Base-by-base conservation (phyloP, 441 rosid genomes). In the Biscutella laevigata region DNA sequence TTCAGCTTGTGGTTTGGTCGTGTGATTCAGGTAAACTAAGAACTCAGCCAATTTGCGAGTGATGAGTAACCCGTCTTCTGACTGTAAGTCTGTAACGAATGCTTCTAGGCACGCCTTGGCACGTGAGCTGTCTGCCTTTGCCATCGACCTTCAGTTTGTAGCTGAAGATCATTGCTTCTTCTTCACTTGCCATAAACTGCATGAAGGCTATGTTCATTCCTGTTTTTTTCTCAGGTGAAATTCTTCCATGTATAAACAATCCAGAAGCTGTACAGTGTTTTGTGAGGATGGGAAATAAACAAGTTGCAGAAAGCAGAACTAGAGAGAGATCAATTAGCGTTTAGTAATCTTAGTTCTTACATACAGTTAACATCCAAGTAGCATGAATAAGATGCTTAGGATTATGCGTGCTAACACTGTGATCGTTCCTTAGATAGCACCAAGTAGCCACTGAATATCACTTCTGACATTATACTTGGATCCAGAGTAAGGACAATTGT, bases 371-470 rank as follows among this genome's bases (percentile, higher is more conserved):
- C 96, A 91, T 85, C 95, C 87, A 82, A 8, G 94, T 91, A 12
- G 96, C 89, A 46, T 91, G 89, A 66, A 88, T 88, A 33, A 83
- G 88, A 76, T 87, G 95, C 33, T 84, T 88, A 10, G 95, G 94
- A 74, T 91, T 83, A 38, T 80, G 83, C 89, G 83, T 88, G 63
- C 83, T 91, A 53, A 91, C 87, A 59, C 82, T 81, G 74, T 88
- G 98, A 40, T 88, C 95, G 59, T 88, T 94, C 72, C 85, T 74
- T 61, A 90, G 73, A 75, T 87, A n/a, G 96, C 68, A 78, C n/a
- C 44, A 59, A 91, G 87, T 53, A 91, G 81, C 67, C 75, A 76
- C 2, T 82, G 85, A 34, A 77, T 76, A 74, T 83, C 88, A 52
- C 98, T 96, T 30, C 66, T 78, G 45, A 64, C 74, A 8, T 73